phyloP scores from a whole-genome alignment of 2,329 filamentous ascomycete species.

The Juglanconis juglandina region DNA sequence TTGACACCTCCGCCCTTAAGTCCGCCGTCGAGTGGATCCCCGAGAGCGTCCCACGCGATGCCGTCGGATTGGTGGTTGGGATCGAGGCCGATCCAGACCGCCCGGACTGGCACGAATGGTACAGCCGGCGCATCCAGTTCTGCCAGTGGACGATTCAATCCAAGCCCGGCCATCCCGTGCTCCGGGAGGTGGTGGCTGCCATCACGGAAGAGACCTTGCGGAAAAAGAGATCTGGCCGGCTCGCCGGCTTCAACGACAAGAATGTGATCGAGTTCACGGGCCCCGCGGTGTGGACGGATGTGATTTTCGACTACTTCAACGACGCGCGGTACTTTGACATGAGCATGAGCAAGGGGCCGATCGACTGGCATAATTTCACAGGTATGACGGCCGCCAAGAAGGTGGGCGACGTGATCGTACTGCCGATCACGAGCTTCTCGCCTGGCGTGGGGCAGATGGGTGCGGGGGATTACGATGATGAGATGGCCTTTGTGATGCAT shows the following conservation, averaged over 20 bases:
- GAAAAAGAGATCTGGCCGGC: slow-evolving; percentile 64
- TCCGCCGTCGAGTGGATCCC: slow-evolving; percentile 88
- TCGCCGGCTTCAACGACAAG: slow-evolving; percentile 60
- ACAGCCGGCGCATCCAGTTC: slow-evolving; percentile 93
- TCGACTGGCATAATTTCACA: slow-evolving; percentile 86
- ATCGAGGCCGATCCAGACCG: slow-evolving; percentile 96
- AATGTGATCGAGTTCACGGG: slow-evolving; percentile 92
- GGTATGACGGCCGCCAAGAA: slow-evolving; percentile 79
- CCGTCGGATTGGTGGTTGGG: slow-evolving; percentile 83
- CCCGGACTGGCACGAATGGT: slow-evolving; percentile 91
- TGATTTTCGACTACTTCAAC: slow-evolving; percentile 90
- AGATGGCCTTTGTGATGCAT: slow-evolving; percentile 97
- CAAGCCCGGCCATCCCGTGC: slow-evolving; percentile 88
- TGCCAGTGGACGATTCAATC: slow-evolving; percentile 99
- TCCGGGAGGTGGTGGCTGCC: slow-evolving; percentile 80
- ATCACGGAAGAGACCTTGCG: slow-evolving; percentile 80
- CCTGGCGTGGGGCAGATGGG: slow-evolving; percentile 93
- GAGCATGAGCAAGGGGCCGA: slow-evolving; percentile 63
- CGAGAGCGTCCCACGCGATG: slow-evolving; percentile 67
- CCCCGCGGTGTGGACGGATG: slow-evolving; percentile 91
- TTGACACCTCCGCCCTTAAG: slow-evolving; percentile 83
- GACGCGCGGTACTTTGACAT: slow-evolving; percentile 85
- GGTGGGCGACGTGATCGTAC: slow-evolving; percentile 86
- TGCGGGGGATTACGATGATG: slow-evolving; percentile 80
- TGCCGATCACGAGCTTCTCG: slow-evolving; percentile 96